Evolutionary conservation across 2,329 filamentous ascomycete species (phyloP).

Genomic region (Zarea fungicola): DNA sequence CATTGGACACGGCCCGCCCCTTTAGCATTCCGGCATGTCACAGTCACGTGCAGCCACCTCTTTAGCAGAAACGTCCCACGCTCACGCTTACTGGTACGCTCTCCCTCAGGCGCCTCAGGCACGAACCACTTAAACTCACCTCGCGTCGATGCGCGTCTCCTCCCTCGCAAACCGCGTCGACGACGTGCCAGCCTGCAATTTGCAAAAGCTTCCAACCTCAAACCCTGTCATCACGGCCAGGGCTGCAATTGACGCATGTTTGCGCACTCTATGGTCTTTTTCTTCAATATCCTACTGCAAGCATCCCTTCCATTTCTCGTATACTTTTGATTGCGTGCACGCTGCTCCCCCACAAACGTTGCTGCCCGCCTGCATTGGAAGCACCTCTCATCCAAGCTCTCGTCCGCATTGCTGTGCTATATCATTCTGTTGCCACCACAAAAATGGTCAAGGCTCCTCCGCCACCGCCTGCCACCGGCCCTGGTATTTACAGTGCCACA

Average conservation of each 20-base stretch:
- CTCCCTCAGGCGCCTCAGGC: conserved; percentile 27
- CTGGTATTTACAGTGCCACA: conserved; percentile 61
- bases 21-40: conserved; percentile 22
- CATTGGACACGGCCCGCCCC: conserved; percentile 16
- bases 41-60: conserved; percentile 32
- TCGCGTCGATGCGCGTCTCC: conserved; percentile 35
- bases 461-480: conserved; percentile 25
- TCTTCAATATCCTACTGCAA: background rate
- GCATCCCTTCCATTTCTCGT: background rate
- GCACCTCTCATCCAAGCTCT: background rate
- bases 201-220: conserved; percentile 22
- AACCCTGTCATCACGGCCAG: conserved; percentile 15
- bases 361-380: background rate
- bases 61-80: too few relatives aligned
- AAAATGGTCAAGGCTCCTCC: conserved; percentile 44
- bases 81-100: too few relatives aligned
- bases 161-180: conserved; percentile 29
- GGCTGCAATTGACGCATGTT: background rate
- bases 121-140: conserved; percentile 31
- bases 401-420: background rate
- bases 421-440: conserved; percentile 15
- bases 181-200: conserved; percentile 30
- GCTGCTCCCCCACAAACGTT: background rate
- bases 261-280: background rate
- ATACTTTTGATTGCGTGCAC: background rate